phyloP scores from a whole-genome alignment of 75 land plant species.

The Cupressus sempervirens region DNA sequence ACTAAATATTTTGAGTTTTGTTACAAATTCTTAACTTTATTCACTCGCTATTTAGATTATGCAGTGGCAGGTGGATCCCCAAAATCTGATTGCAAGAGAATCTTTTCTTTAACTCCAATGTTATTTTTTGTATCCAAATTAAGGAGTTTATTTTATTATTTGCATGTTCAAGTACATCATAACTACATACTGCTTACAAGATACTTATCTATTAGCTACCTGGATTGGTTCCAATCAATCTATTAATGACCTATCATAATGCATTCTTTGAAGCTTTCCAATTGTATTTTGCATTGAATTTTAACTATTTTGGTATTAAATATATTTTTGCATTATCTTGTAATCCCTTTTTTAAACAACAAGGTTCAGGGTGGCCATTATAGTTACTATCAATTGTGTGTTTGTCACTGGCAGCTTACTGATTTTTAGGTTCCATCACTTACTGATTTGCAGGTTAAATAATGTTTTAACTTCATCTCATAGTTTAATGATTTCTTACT shows the following conservation, averaged over 20 bases:
- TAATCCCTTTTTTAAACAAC: constrained; percentile 12
- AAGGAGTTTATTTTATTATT: constrained; percentile 2
- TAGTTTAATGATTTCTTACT: no score
- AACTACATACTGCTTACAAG: constrained; percentile 61
- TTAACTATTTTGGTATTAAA: not conserved
- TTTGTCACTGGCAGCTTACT: constrained; percentile 64
- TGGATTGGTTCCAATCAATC: constrained; percentile 73
- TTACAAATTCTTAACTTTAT: no score
- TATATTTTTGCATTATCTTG: not conserved
- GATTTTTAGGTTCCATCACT: constrained; percentile 74
- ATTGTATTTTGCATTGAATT: not conserved
- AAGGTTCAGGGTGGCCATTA: constrained; percentile 42
- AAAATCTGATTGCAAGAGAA: not conserved
- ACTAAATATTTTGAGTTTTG: no score
- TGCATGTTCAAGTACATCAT: constrained; percentile 62
- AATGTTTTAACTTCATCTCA: no score
- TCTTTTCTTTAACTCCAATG: not conserved
- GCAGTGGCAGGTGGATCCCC: not conserved
- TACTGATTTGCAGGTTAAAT: no score
- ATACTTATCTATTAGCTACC: constrained; percentile 58
- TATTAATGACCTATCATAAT: constrained; percentile 75
- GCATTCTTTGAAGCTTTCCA: not conserved
- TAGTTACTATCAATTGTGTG: constrained; percentile 65
- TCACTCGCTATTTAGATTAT: no score
- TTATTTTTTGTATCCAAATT: not conserved